phyloP scores from a whole-genome alignment of 73 alveolate genomes.

The Uronychia setigera region DNA sequence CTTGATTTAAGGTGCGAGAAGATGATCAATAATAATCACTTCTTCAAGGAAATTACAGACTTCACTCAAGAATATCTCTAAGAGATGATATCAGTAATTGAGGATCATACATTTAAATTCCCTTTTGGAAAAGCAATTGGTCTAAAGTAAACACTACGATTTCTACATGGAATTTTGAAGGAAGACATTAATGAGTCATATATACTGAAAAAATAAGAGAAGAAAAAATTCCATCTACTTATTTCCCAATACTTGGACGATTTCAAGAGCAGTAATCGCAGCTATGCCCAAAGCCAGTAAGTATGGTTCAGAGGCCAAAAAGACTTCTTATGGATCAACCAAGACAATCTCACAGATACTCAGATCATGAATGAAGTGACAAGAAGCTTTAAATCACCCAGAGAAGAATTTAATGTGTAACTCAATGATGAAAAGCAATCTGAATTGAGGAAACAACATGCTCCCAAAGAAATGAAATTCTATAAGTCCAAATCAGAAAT shows the following conservation, averaged over 20 bases:
- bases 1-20: conserved; percentile 13
- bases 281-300: neutral
- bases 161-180: neutral
- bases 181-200: neutral
- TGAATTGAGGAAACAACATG: no score
- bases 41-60: conserved; percentile 8
- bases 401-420: no score
- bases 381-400: no score
- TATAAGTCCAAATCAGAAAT: no score
- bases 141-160: neutral
- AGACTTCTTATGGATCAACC: neutral
- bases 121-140: neutral
- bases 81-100: neutral
- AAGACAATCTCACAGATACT: neutral
- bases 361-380: no score
- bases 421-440: no score
- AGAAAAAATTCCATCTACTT: no score
- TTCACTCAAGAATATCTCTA: neutral
- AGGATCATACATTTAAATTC: neutral
- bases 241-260: neutral
- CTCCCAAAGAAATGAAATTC: no score
- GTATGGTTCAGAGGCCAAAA: neutral
- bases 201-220: neutral
- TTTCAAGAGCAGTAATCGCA: neutral
- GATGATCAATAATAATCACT: neutral